Base-by-base conservation (phyloP, 2,329 filamentous ascomycete genomes). In the Phoma sp. region DNA sequence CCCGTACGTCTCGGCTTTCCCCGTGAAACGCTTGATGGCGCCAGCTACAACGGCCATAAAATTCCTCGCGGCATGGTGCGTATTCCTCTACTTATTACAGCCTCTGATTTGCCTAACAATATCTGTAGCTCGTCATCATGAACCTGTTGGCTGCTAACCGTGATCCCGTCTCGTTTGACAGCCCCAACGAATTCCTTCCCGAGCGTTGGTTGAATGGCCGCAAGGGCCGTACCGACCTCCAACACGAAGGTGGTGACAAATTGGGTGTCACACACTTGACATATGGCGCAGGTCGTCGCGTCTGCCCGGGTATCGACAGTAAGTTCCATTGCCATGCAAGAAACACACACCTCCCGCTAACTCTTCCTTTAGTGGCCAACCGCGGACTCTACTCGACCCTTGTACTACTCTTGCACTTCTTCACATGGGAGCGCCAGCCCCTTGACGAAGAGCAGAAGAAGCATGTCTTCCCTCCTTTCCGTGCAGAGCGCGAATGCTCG, bases 381-480 rank as follows among this genome's bases (percentile, higher is more conserved):
- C 57, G 57, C 26, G 47, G 57, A 32, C 54, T 60, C 25, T 60
- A 60, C 45, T 60, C 57, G 28, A 49, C 53, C 9, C 54, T 60
- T 32, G 57, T 60, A 28, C 57, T 60, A 12, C 57, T 60, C 20
- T 37, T 60, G 42, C 54, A 60, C 32, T 60, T 60, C 42, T 60
- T 60, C 43, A 60, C 54, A 32, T 60, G 54, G 57, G 57, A 60
- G 38, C 57, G 57, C 12, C 57, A 60, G 28, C 57, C 57, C 3
- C 57, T 60, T 12, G 54, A 28, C 1, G 57, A 59, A 4, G 46
- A 58, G 39, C 42, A 60, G 46, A 62, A 46, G 57, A 60, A 58
- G 48, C 50, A 47, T 23, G 51, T 61, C 37, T 55, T 60, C 36
- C 53, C 60, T 82, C 54, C 54, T 15, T 60, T 60, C 42, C 57